Base-by-base conservation (phyloP, 2,329 filamentous ascomycete species). In the Cryphonectria radicalis region DNA sequence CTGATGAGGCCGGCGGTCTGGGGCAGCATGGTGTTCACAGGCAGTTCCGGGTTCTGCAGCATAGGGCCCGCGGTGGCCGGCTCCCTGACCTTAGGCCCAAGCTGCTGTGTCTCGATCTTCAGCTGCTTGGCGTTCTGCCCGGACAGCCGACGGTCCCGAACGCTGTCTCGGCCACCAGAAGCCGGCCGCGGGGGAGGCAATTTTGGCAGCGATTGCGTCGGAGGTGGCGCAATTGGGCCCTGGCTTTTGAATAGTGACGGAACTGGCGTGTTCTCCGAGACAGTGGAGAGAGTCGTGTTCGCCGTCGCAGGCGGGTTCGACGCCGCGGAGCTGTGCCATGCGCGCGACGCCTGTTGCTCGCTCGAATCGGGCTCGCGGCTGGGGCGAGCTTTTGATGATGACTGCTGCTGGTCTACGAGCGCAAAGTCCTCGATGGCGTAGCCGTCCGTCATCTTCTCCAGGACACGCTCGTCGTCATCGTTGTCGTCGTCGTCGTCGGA, bases 401-500 rank as follows among this genome's bases (percentile, higher is more conserved):
- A 32, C 32, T 32, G 32, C 37, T 40, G 8, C 76, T 90, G 87
- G 46, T 91, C 81, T 68, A 90, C 91, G 77, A 95, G 92, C 71
- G 93, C 88, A 77, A 97, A 97, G 70, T 95, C 92, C 70, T 95
- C 93, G 77, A 96, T 90, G 69, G 91, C 88, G 79, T 94, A 95
- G 68, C 92, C 93, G 74, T 89, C 90, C 0, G 93, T 94, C 87
- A 98, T 94, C 79, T 97, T 94, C 73, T 98, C 95, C 65, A 98
- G 81, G 68, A 94, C 87, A 46, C 91, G 87, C 78, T 95, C 92
- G 78, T 95, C 92, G 78, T 95, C 92, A 78, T 95, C 93, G 69
- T 94, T 91, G 3, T 90, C 89, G 0, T 95, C 92, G 78, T 95
- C 93, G 69, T 94, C 91, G 3, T 90, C 89, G 0, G 88, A 90